A percentile compares a stretch with the other conserved stretches of the same genome.
These are phyloP conservation scores for Aspergillus campestris DNA, from an alignment of 495 filamentous ascomycete species.

Conservation along the genomic window DNA sequence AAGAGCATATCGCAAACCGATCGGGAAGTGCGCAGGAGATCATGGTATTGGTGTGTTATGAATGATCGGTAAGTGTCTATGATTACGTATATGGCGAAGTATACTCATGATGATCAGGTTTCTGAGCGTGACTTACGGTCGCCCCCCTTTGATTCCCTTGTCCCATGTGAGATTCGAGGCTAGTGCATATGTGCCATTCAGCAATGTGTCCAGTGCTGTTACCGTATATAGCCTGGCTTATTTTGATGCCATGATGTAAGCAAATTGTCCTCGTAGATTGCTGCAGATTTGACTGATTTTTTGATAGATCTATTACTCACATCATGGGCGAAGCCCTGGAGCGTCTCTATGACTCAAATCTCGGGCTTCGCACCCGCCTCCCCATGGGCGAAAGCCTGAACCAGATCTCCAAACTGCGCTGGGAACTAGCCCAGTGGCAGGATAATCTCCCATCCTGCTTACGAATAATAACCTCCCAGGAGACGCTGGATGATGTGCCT, in stretches of 20 bases:
- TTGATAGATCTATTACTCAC: not conserved
- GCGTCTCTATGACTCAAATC: not conserved
- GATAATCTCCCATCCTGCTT: not conserved
- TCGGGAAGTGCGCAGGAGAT: not conserved
- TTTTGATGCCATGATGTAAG: too few relatives aligned
- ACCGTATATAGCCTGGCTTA: too few relatives aligned
- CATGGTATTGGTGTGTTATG: conserved; percentile 4
- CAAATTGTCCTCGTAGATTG: too few relatives aligned
- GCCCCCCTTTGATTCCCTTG: not conserved
- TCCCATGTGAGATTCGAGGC: conserved; percentile 1
- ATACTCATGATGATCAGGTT: not conserved
- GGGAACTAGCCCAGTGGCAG: conserved; percentile 3
- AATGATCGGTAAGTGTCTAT: conserved; percentile 1
- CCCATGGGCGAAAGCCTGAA: not conserved
- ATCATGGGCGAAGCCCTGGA: not conserved
- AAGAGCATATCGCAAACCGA: not conserved
- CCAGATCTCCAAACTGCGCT: not conserved
- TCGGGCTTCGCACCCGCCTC: not conserved
- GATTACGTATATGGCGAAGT: too few relatives aligned
- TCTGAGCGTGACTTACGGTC: not conserved
- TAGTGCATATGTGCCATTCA: not conserved
- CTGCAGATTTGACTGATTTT: not conserved
- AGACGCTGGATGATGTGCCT: not conserved
- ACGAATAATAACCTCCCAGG: not conserved
- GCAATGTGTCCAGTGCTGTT: not conserved